Percentiles rank a stretch among this genome's conserved stretches.
phyloP scores from a whole-genome alignment of 2,329 filamentous ascomycete species.

The Huntiella moniliformis region DNA sequence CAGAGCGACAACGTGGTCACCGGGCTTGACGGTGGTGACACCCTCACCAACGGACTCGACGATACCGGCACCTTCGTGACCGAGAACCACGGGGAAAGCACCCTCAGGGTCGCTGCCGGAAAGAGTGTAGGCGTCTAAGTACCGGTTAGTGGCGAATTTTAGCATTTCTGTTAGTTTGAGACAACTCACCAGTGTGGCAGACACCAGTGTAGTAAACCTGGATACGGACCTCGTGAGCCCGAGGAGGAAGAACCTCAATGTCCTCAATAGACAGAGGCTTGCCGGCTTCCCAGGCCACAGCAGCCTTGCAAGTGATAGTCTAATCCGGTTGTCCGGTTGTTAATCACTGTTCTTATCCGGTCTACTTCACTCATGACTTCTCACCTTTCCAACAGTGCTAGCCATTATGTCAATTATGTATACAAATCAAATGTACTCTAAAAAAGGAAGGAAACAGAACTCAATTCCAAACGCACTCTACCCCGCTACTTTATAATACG shows the following conservation, averaged over 20 bases:
- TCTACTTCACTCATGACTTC: neutral
- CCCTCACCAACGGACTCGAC: constrained; percentile 90
- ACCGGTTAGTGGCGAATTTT: neutral
- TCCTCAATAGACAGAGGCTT: constrained; percentile 81
- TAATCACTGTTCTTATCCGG: neutral
- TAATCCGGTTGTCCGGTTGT: constrained; percentile 26
- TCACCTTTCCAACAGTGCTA: constrained; percentile 12
- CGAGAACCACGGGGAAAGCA: constrained; percentile 73
- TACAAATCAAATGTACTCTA: neutral
- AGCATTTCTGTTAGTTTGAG: neutral
- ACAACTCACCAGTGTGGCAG: constrained; percentile 68
- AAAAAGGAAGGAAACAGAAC: neutral
- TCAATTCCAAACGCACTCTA: neutral
- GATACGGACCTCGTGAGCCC: constrained; percentile 88
- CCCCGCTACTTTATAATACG: too few relatives aligned
- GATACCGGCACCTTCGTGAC: constrained; percentile 80
- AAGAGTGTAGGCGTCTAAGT: constrained; percentile 74
- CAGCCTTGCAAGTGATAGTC: constrained; percentile 94
- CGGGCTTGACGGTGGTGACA: constrained; percentile 82
- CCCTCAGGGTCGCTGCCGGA: constrained; percentile 96
- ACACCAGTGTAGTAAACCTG: constrained; percentile 96
- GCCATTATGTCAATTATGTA: constrained; percentile 8
- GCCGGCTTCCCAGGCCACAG: constrained; percentile 91
- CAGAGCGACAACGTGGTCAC: constrained; percentile 77
- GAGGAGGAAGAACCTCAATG: constrained; percentile 75